These are phyloP conservation scores for Jacaranda copaia DNA, from an alignment of 257 asterid species.

Conservation along the genomic window DNA sequence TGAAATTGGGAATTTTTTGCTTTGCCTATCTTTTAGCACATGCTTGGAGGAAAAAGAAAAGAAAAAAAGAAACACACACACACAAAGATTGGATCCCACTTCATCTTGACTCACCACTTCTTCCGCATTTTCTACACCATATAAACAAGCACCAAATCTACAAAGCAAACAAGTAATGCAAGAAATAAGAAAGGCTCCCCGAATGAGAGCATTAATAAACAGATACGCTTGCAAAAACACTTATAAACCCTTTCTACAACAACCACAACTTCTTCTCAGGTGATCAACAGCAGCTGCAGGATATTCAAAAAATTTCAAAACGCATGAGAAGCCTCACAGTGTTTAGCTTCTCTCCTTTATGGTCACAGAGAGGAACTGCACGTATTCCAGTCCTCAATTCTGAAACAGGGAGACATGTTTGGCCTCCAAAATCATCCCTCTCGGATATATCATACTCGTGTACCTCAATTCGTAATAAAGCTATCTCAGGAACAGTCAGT, in stretches of 20 bases:
- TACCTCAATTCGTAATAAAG: constrained; percentile 68
- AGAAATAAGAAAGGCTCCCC: neutral
- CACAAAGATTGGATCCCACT: neutral
- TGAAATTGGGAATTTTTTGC: no score
- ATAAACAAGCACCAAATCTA: neutral
- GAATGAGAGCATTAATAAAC: neutral
- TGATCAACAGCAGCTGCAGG: neutral
- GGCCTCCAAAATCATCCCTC: constrained; percentile 82
- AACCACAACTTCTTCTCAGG: neutral
- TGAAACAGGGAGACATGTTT: constrained; percentile 65
- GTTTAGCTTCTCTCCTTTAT: constrained; percentile 59
- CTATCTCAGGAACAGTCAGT: constrained; percentile 70
- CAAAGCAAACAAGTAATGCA: neutral
- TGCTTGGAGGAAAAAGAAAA: no score
- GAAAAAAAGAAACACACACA: no score
- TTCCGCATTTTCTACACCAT: neutral
- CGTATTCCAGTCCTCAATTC: constrained; percentile 72
- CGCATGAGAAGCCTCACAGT: constrained; percentile 68
- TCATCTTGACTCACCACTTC: neutral
- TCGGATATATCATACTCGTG: constrained; percentile 69
- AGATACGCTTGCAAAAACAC: constrained; percentile 14
- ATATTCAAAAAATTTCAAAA: constrained; percentile 48
- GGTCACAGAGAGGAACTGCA: constrained; percentile 58
- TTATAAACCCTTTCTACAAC: constrained; percentile 12
- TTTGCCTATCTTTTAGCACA: no score